Conservation (phyloP, 345 rosid genomes). For the Acer negundo region DNA sequence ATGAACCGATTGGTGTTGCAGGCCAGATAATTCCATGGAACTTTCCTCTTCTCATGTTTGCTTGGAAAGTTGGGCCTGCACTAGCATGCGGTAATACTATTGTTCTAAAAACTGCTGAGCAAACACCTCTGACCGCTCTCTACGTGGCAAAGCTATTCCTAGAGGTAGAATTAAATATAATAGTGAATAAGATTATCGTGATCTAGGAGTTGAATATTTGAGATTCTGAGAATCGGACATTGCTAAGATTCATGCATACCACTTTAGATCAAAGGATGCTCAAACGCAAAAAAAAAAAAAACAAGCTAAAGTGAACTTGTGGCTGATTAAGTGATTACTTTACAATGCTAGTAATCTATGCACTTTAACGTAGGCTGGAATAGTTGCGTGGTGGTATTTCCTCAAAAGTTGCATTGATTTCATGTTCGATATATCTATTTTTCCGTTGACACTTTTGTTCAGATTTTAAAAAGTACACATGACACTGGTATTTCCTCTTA, state of each 20-base stretch:
- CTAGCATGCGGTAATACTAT: conserved; percentile 64
- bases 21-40: conserved; percentile 75
- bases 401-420: neutral
- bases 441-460: neutral
- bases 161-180: conserved; percentile 42
- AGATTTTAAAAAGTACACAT: neutral
- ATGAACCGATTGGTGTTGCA: conserved; percentile 68
- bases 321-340: neutral
- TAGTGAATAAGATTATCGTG: neutral
- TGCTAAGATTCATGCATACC: neutral
- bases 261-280: neutral
- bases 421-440: neutral
- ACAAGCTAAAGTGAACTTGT: neutral
- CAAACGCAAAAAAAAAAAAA: neutral
- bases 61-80: conserved; percentile 73
- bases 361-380: neutral
- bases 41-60: conserved; percentile 63
- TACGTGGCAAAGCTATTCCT: conserved; percentile 57
- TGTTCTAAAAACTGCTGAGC: conserved; percentile 66
- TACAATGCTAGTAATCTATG: neutral
- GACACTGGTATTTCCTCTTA: conserved; percentile 1
- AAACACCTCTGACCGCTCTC: conserved; percentile 64
- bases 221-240: neutral
- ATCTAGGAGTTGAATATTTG: conserved; percentile 8
- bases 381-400: neutral